Base-by-base conservation (phyloP, 2,329 filamentous ascomycete species). In the Aspergillus fischeri region DNA sequence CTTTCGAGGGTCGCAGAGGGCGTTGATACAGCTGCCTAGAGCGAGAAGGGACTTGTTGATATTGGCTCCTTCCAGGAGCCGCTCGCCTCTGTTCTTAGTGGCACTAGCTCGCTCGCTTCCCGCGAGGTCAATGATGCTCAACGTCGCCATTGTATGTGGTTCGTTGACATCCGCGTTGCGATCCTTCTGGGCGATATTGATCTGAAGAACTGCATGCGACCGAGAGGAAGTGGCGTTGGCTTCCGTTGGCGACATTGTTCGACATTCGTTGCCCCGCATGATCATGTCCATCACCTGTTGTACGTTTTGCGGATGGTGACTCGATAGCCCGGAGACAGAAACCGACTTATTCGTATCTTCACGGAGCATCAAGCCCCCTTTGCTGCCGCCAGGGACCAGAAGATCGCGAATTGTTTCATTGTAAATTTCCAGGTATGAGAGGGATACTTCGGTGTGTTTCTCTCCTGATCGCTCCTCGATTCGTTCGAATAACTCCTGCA, bases 251-350 rank as follows among this genome's bases (percentile, higher is more conserved):
- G 94, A 97, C 73, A 97, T 94, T 3, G 94, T 99, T 48, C 94
- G 88, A 74, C 89, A 91, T 66, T 95, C 90, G 74, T 99, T 99
- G 62, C 94, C 94, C 71, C 87, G 86, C 55, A 99, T 89, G 70
- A 99, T 97, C 84, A 99, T 97, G 69, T 99, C 93, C 94, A 99
- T 99, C 67, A 99, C 94, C 75, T 99, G 88, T 70, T 95, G 86
- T 14, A 97, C 94, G 70, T 93, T 91, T 65, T 88, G 88, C 2
- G 94, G 94, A 63, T 90, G 89, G 71, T 97, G 92, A 68, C 92
- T 97, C 2, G 92, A 94, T 48, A 99, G 81, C 0, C 93, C 94
- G 4, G 91, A 83, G 1, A 99, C 94, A 0, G 91, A 94, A 7
- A 99, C 94, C 10, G 90, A 86, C 72, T 96, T 91, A 68, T 97